Evolutionary conservation across 805 yeast genomes (phyloP), one percentile per base, ranked within the genome.

Genomic region (Yarrowia keelungensis): DNA sequence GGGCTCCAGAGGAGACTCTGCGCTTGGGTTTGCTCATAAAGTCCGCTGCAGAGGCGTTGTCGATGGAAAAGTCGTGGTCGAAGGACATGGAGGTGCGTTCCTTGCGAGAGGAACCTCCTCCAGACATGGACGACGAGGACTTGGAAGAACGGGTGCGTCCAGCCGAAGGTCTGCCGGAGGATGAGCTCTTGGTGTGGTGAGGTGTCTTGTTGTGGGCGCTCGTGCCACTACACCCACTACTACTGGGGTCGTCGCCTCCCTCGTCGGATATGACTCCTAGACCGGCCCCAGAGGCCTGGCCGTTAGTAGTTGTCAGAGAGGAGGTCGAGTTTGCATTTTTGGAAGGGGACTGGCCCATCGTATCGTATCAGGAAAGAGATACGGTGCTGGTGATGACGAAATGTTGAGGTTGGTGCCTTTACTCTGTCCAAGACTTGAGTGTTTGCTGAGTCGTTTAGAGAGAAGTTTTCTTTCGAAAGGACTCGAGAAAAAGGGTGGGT

Each of bases 221-320:
- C 56, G 67, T 46, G 41, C 71, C 67, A 68, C 67, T 65, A 66
- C 80, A 56, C 69, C 72, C 65, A 71, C 73, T 53, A 69, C 72
- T 53, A 58, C 73, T 69, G 49, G 72, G 67, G 39, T 66, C 72
- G 32, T 72, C 73, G 19, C 53, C 69, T 16, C 66, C 68, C 58
- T 78, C 81, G 54, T 72, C 72, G 62, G 76, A 67, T 38, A 74
- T 42, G 43, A 73, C 58, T 19, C 65, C 56, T 46, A 62, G 47
- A 15, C 67, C 56, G 45, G 43, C 67, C n/a, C 42, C 38, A 32
- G 65, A 59, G 65, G 65, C 65, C 51, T 59, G 65, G 65, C 65
- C 65, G 51, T 59, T 62, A 62, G 67, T 62, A 62, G 67, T 47
- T 47, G 67, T 62, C 67, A 62, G 67, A 62, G 67, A 62, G 56